phyloP scores from a whole-genome alignment of 2,329 filamentous ascomycete species.

The Fusarium tupiense region DNA sequence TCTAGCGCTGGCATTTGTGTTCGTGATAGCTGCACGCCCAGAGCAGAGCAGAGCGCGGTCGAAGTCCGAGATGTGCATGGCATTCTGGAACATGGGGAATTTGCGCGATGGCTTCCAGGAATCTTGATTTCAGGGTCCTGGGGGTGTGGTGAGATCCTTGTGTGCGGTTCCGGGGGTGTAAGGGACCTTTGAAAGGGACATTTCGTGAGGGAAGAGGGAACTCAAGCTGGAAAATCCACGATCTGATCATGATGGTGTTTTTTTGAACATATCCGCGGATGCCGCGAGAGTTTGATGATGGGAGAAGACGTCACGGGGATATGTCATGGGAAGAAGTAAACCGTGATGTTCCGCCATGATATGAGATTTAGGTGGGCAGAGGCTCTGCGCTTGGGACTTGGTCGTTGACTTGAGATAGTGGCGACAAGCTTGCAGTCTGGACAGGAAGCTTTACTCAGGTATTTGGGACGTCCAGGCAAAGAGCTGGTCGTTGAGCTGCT shows the following conservation, averaged over 20 bases:
- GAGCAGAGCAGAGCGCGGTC: background rate
- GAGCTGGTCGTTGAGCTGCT: background rate
- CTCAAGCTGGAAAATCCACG: background rate
- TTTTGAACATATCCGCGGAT: background rate
- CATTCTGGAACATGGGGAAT: background rate
- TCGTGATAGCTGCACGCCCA: background rate
- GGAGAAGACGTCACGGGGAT: background rate
- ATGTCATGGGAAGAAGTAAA: background rate
- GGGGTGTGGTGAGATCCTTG: background rate
- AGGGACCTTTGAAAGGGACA: background rate
- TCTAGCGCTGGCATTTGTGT: background rate
- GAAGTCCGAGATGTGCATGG: background rate
- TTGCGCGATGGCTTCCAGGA: background rate
- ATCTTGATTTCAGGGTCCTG: background rate
- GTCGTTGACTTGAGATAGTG: background rate
- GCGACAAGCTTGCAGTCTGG: background rate
- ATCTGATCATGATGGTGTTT: background rate
- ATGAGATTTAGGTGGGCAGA: background rate
- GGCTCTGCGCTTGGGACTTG: background rate
- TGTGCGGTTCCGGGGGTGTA: background rate
- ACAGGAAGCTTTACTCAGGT: background rate
- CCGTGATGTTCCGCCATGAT: background rate
- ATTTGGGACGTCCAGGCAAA: background rate
- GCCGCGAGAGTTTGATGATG: background rate
- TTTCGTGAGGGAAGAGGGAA: background rate